These are phyloP conservation scores for Lodderomyces beijingensis DNA, from an alignment of 1,139 yeast genomes.

Conservation along the genomic window DNA sequence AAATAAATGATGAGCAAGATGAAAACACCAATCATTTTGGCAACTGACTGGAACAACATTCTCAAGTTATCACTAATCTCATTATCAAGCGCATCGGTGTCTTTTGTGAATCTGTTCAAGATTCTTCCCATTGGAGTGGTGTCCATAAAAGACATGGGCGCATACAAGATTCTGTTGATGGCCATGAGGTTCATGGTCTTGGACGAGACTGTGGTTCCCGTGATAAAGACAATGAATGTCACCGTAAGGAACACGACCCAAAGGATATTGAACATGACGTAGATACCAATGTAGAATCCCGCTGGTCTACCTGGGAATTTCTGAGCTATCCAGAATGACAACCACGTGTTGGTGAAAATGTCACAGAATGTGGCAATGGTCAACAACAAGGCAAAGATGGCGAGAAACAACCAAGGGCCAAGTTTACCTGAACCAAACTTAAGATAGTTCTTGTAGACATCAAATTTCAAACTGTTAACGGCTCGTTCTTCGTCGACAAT, in stretches of 20 bases:
- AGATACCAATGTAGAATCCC: conserved; percentile 69
- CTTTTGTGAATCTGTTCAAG: conserved; percentile 66
- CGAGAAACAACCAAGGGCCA: conserved; percentile 17
- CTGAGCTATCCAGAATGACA: conserved; percentile 73
- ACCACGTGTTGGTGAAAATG: conserved; percentile 74
- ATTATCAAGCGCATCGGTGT: conserved; percentile 78
- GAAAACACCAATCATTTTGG: conserved; percentile 58
- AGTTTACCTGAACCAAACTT: conserved; percentile 53
- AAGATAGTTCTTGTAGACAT: conserved; percentile 45
- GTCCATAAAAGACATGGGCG: conserved; percentile 59
- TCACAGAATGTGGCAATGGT: conserved; percentile 51
- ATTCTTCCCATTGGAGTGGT: conserved; percentile 60
- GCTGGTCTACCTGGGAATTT: conserved; percentile 46
- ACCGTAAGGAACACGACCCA: conserved; percentile 31
- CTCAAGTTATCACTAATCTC: conserved; percentile 61
- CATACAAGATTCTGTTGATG: conserved; percentile 37
- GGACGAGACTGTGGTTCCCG: conserved; percentile 48
- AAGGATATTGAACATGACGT: conserved; percentile 51
- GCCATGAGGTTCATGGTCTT: conserved; percentile 41
- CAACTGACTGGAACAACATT: conserved; percentile 44
- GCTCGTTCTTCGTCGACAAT: conserved; percentile 32
- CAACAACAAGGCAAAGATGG: conserved; percentile 15
- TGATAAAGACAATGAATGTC: conserved; percentile 47
- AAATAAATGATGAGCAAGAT: conserved; percentile 63
- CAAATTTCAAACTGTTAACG: conserved; percentile 32